A percentile compares a stretch with the other conserved stretches of the same genome.
Conservation (phyloP, 371 early-diverging fungal genomes). For the Mucor circinelloides region DNA sequence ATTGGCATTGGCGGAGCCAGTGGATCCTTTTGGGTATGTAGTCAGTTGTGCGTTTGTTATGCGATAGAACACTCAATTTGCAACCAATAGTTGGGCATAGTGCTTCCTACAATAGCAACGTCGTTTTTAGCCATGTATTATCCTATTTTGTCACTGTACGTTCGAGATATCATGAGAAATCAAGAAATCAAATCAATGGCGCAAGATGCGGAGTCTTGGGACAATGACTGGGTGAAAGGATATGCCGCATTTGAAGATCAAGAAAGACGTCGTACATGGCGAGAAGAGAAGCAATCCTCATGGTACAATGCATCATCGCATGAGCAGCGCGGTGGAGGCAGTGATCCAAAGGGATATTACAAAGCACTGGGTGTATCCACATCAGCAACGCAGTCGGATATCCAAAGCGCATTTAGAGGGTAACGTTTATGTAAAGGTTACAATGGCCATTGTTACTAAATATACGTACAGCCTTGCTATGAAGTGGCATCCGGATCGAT, state of each 20-base stretch:
- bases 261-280: slow-evolving; percentile 55
- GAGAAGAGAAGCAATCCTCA: slow-evolving; percentile 38
- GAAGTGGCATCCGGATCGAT: slow-evolving; percentile 61
- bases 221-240: slow-evolving; percentile 57
- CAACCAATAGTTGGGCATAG: slow-evolving; percentile 50
- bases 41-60: background rate
- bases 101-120: slow-evolving; percentile 52
- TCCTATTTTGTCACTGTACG: slow-evolving; percentile 50
- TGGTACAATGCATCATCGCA: slow-evolving; percentile 11
- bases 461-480: slow-evolving; percentile 42
- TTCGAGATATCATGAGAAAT: slow-evolving; percentile 53
- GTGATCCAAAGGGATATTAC: slow-evolving; percentile 58
- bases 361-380: slow-evolving; percentile 42
- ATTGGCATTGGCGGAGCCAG: slow-evolving; percentile 48
- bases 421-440: slow-evolving; percentile 11
- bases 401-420: slow-evolving; percentile 65
- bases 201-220: slow-evolving; percentile 53
- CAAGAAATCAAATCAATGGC: slow-evolving; percentile 51
- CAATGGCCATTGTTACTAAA: background rate
- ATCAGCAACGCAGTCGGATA: slow-evolving; percentile 54
- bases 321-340: background rate
- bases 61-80: background rate
- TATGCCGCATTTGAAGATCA: slow-evolving; percentile 61
- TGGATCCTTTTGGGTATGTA: slow-evolving; percentile 51
- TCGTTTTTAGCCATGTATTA: slow-evolving; percentile 58